These are phyloP conservation scores for Grosmannia serpens DNA, from an alignment of 2,329 filamentous ascomycete species.

Conservation along the genomic window DNA sequence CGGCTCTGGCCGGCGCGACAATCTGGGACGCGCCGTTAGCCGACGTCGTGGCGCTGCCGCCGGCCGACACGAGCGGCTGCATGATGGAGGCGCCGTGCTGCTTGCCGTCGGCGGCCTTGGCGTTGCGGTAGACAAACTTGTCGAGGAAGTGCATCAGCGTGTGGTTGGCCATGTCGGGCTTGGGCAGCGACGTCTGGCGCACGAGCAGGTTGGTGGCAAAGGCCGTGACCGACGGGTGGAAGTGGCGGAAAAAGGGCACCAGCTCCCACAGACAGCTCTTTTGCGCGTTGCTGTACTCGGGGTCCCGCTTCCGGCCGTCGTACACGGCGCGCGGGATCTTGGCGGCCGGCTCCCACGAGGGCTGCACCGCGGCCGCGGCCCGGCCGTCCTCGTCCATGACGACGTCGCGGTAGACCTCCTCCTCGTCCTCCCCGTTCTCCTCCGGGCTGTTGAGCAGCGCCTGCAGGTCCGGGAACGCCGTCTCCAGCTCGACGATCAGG, in stretches of 20 bases:
- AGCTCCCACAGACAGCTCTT: constrained; percentile 89
- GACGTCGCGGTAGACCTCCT: constrained; percentile 41
- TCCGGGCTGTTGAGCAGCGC: constrained; percentile 73
- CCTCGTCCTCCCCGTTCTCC: constrained; percentile 59
- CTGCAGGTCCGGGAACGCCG: constrained; percentile 67
- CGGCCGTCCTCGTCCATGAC: constrained; percentile 52
- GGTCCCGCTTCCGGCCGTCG: constrained; percentile 83
- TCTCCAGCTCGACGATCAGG: constrained; percentile 69
- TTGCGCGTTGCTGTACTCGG: constrained; percentile 87
- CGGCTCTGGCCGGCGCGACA: constrained; percentile 32
- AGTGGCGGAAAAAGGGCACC: constrained; percentile 70
- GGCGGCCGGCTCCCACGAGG: constrained; percentile 20
- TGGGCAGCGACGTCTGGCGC: constrained; percentile 62
- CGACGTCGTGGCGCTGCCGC: constrained; percentile 19
- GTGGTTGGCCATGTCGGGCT: constrained; percentile 83
- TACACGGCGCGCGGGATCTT: constrained; percentile 35
- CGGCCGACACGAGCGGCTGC: constrained; percentile 64
- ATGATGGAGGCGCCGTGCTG: constrained; percentile 83
- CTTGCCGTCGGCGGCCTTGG: constrained; percentile 46
- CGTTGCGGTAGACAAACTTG: constrained; percentile 94
- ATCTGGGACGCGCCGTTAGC: constrained; percentile 30
- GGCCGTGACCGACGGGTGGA: constrained; percentile 83
- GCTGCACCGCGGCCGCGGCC: constrained; percentile 27
- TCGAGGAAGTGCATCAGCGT: constrained; percentile 93
- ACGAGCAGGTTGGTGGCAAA: constrained; percentile 64